Evolutionary conservation across 2,329 filamentous ascomycete species (phyloP).

Genomic region (Colletotrichum melonis): DNA sequence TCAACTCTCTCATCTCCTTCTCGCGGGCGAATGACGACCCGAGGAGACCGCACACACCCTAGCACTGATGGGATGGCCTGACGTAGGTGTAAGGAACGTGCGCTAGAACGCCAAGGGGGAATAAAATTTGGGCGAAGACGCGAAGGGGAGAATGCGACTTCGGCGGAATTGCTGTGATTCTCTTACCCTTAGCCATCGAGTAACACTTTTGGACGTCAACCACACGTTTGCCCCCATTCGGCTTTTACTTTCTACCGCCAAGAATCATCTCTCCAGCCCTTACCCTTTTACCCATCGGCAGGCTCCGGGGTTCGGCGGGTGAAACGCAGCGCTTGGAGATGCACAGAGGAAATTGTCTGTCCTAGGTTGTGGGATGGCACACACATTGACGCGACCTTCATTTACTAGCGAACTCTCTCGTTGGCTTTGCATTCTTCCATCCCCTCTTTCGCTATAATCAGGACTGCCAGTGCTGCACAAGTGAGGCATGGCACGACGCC

Average conservation of each 20-base stretch:
- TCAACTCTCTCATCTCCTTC: background rate
- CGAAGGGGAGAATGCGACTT: background rate
- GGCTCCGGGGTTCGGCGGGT: constrained; percentile 29
- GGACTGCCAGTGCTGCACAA: background rate
- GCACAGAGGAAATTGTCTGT: constrained; percentile 24
- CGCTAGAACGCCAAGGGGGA: constrained; percentile 3
- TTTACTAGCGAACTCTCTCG: background rate
- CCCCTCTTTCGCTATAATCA: background rate
- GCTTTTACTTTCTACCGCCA: constrained; percentile 2
- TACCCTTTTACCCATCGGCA: constrained; percentile 12
- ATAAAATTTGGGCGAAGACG: background rate
- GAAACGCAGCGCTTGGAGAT: constrained; percentile 34
- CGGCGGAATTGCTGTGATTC: constrained; percentile 1
- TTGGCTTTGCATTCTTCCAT: constrained; percentile 1
- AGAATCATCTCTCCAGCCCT: background rate
- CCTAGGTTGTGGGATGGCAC: constrained; percentile 11
- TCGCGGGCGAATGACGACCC: constrained; percentile 20
- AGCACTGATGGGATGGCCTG: constrained; percentile 4
- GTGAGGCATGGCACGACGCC: background rate
- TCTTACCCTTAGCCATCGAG: constrained; percentile 36
- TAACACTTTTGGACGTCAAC: constrained; percentile 16
- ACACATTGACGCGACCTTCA: background rate
- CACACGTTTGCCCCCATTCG: background rate
- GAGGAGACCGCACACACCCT: constrained; percentile 9
- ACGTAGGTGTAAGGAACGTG: constrained; percentile 28